These are phyloP conservation scores for Choanephora cucurbitarum DNA, from an alignment of 371 early-diverging fungal genomes.

Conservation along the genomic window DNA sequence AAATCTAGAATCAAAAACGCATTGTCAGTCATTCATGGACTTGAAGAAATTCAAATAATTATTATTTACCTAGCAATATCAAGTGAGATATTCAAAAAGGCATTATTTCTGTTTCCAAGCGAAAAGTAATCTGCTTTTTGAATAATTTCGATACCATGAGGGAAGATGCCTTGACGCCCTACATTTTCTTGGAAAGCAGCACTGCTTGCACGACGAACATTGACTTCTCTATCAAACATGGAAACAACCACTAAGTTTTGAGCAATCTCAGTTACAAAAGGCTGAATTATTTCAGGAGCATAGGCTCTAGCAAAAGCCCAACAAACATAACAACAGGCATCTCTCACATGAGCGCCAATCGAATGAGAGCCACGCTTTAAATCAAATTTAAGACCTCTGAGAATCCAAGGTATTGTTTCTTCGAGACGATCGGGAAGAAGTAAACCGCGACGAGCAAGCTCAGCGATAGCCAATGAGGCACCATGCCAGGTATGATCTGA, in stretches of 20 bases:
- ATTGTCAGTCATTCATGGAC: no score
- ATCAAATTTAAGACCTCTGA: constrained; percentile 84
- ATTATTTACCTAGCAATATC: constrained; percentile 78
- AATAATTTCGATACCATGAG: constrained; percentile 92
- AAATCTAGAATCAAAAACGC: no score
- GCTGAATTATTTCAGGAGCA: constrained; percentile 67
- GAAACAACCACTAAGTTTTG: constrained; percentile 76
- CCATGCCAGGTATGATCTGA: constrained; percentile 96
- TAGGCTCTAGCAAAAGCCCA: constrained; percentile 97
- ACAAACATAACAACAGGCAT: constrained; percentile 94
- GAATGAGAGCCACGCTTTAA: constrained; percentile 84
- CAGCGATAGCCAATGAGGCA: constrained; percentile 89
- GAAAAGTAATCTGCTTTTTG: constrained; percentile 90
- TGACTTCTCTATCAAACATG: constrained; percentile 92
- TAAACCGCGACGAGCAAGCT: constrained; percentile 86
- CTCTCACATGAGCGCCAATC: constrained; percentile 93
- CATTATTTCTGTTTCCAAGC: constrained; percentile 79
- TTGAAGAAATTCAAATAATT: no score
- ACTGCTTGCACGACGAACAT: constrained; percentile 92
- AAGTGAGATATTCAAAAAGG: constrained; percentile 67
- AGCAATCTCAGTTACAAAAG: constrained; percentile 66
- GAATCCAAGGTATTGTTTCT: constrained; percentile 78
- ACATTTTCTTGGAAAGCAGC: constrained; percentile 98
- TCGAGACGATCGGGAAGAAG: constrained; percentile 70
- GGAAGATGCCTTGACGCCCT: constrained; percentile 90